Percentiles rank a stretch among this genome's conserved stretches.
These are phyloP conservation scores for Candida anutae DNA, from an alignment of 1,139 yeast genomes.

Conservation along the genomic window DNA sequence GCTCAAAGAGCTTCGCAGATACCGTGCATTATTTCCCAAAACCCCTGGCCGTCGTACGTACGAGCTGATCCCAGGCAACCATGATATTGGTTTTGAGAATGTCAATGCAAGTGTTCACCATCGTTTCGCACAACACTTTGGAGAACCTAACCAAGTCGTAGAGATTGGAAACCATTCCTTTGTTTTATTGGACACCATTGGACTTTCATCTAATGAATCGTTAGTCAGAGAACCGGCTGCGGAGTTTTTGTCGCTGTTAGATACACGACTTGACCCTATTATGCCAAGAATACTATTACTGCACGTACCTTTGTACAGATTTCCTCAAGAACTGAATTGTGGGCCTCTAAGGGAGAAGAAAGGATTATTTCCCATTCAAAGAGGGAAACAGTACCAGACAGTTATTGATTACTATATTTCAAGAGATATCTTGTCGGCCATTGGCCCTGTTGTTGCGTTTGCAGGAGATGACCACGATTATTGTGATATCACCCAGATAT, in stretches of 20 bases:
- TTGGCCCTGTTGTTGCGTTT: constrained; percentile 63
- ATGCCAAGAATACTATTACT: constrained; percentile 65
- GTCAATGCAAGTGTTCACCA: constrained; percentile 43
- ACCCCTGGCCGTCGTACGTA: constrained; percentile 42
- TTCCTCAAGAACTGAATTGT: constrained; percentile 45
- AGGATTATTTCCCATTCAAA: constrained; percentile 54
- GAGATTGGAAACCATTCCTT: constrained; percentile 69
- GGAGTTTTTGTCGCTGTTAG: constrained; percentile 18
- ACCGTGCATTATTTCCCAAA: constrained; percentile 52
- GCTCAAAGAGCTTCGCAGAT: constrained; percentile 67
- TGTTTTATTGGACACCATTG: constrained; percentile 72
- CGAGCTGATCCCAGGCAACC: constrained; percentile 81
- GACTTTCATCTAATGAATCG: constrained; percentile 46
- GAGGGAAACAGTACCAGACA: constrained; percentile 77
- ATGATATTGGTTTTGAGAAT: constrained; percentile 88
- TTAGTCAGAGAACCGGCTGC: constrained; percentile 16
- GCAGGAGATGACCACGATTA: constrained; percentile 98
- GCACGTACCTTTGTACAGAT: constrained; percentile 73
- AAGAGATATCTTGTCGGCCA: constrained; percentile 42
- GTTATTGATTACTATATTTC: constrained; percentile 55
- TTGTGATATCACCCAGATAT: constrained; percentile 67
- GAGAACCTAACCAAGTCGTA: constrained; percentile 51
- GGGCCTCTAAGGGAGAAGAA: constrained; percentile 56
- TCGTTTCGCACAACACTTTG: constrained; percentile 68
- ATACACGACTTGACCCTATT: constrained; percentile 15